Base-by-base conservation (phyloP, 768 basidiomycete species). In the Russula virescens region DNA sequence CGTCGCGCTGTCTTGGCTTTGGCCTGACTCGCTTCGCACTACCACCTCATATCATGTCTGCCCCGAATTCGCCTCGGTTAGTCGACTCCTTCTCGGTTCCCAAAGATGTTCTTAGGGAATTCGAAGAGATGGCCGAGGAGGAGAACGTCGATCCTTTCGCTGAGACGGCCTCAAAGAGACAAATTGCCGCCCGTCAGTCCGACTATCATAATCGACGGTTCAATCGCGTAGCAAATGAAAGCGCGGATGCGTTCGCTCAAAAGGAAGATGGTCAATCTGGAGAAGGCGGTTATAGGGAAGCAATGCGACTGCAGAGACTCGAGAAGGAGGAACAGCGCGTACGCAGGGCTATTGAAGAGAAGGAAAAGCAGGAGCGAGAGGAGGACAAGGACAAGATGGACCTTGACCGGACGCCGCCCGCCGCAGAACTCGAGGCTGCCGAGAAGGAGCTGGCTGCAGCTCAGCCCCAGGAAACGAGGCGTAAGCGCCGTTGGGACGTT, bases 191-290 rank as follows among this genome's bases (percentile, higher is more conserved):
- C 43, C 83, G 96, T 55, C 93, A 98, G 77, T 89, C 87, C 55
- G 96, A 97, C 72, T 99, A 98, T 72, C 96, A 98, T 73, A 86
- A 89, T 70, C 84, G 94, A 61, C 84, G 94, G 46, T 98, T 98
- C 73, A 84, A 83, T 69, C 87, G 97, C 54, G 83, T 87, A 62
- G 88, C 87, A 31, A 83, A 88, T 64, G 89, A 89, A 46, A 89
- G 91, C 58, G 83, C 82, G 10, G 90, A 93, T 75, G 91, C 85
- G 0, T 94, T 92, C 69, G 77, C 82, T 62, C 80, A 85, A 42
- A 79, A 70, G 3, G 83, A 84, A 62, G 89, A 88, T 57, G 88
- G 86, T 0, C 78, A 79, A 66, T 83, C 85, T 31, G 80, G 82
- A 1, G 91, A 93, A 71, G 92, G 93, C 50, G 90, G 91, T 3